phyloP scores from a whole-genome alignment of 208 protist species.

The Borovskyia barvae region DNA sequence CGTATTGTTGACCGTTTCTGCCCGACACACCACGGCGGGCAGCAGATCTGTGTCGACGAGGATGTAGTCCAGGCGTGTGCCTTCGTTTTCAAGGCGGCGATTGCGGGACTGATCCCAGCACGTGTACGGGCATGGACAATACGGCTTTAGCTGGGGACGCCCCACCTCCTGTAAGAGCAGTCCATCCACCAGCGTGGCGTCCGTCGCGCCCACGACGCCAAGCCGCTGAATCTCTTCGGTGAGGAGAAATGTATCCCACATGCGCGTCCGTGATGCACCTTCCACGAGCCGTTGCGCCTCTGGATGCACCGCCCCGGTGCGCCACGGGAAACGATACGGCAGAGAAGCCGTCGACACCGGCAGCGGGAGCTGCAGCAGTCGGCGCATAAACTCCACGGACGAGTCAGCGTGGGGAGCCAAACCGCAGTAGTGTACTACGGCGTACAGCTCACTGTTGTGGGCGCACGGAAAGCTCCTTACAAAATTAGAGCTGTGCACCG shows the following conservation, averaged over 20 bases:
- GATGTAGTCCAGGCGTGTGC: conserved; percentile 90
- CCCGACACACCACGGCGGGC: conserved; percentile 39
- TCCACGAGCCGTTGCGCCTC: background rate
- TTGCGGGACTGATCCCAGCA: conserved; percentile 92
- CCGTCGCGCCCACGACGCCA: background rate
- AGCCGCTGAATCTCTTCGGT: conserved; percentile 11
- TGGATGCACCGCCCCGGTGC: background rate
- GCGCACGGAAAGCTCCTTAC: conserved; percentile 22
- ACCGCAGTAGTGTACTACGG: conserved; percentile 51
- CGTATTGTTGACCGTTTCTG: conserved; percentile 64
- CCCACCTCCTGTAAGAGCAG: conserved; percentile 14
- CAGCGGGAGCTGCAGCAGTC: conserved; percentile 34
- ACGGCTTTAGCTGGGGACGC: conserved; percentile 16
- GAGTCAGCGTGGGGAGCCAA: conserved; percentile 70
- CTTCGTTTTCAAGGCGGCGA: conserved; percentile 77
- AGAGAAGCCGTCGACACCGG: conserved; percentile 16
- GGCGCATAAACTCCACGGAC: conserved; percentile 49
- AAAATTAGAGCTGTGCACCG: conserved; percentile 42
- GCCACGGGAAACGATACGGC: conserved; percentile 4
- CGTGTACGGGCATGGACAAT: conserved; percentile 81
- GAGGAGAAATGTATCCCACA: conserved; percentile 53
- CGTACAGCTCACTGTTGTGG: conserved; percentile 70
- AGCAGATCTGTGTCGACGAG: conserved; percentile 68
- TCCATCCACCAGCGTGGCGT: conserved; percentile 1
- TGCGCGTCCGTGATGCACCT: conserved; percentile 8